phyloP scores from a whole-genome alignment of 169 alveolate genomes.

The Cyclospora cayetanensis region DNA sequence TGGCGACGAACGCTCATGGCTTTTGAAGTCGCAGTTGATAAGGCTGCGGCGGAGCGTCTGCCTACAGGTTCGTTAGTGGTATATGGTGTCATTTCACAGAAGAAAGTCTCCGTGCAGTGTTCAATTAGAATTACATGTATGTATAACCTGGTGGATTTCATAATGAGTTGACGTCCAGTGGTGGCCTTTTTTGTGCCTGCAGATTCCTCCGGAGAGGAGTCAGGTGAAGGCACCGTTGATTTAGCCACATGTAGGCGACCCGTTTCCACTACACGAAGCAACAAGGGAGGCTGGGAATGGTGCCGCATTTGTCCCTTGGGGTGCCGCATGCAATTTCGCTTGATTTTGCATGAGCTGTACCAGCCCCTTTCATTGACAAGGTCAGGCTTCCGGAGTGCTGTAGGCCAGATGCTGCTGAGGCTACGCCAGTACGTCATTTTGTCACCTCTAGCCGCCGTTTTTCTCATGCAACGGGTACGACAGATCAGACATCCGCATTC shows the following conservation, averaged over 20 bases:
- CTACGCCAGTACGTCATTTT: slow-evolving; percentile 32
- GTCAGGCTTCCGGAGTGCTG: slow-evolving; percentile 50
- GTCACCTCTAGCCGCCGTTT: slow-evolving; percentile 30
- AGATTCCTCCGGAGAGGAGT: slow-evolving; percentile 58
- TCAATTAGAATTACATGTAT: too few relatives aligned
- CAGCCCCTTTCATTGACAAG: slow-evolving; percentile 41
- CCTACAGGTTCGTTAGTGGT: too few relatives aligned
- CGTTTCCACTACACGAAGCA: neutral
- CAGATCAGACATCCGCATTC: neutral
- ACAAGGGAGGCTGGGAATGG: slow-evolving; percentile 59
- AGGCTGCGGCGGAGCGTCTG: slow-evolving; percentile 23
- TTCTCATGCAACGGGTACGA: slow-evolving; percentile 39
- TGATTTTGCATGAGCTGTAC: slow-evolving; percentile 54
- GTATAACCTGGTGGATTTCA: too few relatives aligned
- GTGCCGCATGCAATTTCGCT: slow-evolving; percentile 59
- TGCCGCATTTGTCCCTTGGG: slow-evolving; percentile 47
- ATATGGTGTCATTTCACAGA: too few relatives aligned
- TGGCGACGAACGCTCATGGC: slow-evolving; percentile 59
- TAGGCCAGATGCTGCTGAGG: slow-evolving; percentile 38
- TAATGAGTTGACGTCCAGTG: too few relatives aligned
- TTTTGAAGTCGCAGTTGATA: slow-evolving; percentile 36
- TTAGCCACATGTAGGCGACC: slow-evolving; percentile 5
- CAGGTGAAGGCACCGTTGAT: neutral
- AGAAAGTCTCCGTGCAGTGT: too few relatives aligned
- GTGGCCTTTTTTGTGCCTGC: neutral